These are phyloP conservation scores for Quercus robur DNA, from an alignment of 306 rosid species.

Conservation along the genomic window DNA sequence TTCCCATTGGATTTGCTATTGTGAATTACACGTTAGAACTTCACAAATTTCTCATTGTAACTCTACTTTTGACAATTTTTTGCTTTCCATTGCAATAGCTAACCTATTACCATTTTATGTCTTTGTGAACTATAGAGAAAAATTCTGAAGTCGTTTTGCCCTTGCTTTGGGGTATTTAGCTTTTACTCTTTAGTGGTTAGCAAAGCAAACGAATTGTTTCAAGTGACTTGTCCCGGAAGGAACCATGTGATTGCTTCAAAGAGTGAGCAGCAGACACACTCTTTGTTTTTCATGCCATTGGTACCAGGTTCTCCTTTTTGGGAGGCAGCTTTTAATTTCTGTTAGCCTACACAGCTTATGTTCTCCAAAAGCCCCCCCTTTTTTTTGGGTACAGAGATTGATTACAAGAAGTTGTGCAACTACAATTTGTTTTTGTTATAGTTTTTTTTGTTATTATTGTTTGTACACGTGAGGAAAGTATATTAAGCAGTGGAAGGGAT, in stretches of 20 bases:
- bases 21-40: not conserved
- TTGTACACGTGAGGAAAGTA: not conserved
- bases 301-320: not conserved
- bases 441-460: not conserved
- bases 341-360: not conserved
- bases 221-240: not conserved
- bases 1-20: not conserved
- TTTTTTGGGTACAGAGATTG: not conserved
- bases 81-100: not conserved
- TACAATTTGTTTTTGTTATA: not conserved
- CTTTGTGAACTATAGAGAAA: not conserved
- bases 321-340: not conserved
- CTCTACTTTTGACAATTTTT: not conserved
- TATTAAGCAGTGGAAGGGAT: not conserved
- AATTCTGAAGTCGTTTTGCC: not conserved
- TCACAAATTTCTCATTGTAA: not conserved
- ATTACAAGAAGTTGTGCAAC: not conserved
- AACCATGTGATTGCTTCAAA: not conserved
- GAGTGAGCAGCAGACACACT: not conserved
- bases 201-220: not conserved
- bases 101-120: not conserved
- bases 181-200: no score
- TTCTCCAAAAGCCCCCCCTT: not conserved
- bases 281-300: not conserved
- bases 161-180: not conserved